These are phyloP conservation scores for Tuber magnatum DNA, from an alignment of 495 filamentous ascomycete species.

Conservation along the genomic window DNA sequence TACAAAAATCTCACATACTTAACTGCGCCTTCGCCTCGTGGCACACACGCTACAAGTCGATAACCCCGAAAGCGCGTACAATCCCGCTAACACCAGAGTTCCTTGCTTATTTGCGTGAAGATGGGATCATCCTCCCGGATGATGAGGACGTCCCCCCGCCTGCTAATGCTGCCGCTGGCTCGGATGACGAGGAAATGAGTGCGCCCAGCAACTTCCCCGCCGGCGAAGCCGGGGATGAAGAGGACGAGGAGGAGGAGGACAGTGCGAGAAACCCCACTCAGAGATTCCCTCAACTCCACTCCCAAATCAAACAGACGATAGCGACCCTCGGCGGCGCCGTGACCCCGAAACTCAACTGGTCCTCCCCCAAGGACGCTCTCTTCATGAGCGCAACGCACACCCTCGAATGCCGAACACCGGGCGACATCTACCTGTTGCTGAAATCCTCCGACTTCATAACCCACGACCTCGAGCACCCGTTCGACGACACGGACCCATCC, in stretches of 20 bases:
- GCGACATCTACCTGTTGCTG: slow-evolving; percentile 86
- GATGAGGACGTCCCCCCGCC: slow-evolving; percentile 44
- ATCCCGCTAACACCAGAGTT: slow-evolving; percentile 70
- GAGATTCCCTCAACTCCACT: slow-evolving; percentile 62
- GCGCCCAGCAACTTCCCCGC: slow-evolving; percentile 11
- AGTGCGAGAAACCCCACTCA: slow-evolving; percentile 41
- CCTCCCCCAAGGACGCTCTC: slow-evolving; percentile 89
- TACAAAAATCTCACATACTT: slow-evolving; percentile 76
- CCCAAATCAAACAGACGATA: slow-evolving; percentile 66
- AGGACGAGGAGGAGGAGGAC: slow-evolving; percentile 41
- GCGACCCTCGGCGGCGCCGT: slow-evolving; percentile 71
- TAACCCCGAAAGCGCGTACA: slow-evolving; percentile 74
- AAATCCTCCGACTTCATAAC: slow-evolving; percentile 91
- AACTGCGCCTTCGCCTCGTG: slow-evolving; percentile 91
- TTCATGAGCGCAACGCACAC: slow-evolving; percentile 89
- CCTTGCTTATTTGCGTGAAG: slow-evolving; percentile 77
- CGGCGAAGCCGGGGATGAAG: slow-evolving; percentile 45
- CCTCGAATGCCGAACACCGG: slow-evolving; percentile 74
- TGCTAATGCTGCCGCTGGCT: not conserved
- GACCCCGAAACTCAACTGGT: slow-evolving; percentile 94
- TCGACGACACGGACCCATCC: slow-evolving; percentile 63
- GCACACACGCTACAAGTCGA: slow-evolving; percentile 68
- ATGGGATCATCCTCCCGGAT: slow-evolving; percentile 81
- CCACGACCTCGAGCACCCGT: slow-evolving; percentile 88
- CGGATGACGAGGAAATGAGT: slow-evolving; percentile 36